These are phyloP conservation scores for Sutorius eximius DNA, from an alignment of 1,284 basidiomycete genomes.

Conservation along the genomic window DNA sequence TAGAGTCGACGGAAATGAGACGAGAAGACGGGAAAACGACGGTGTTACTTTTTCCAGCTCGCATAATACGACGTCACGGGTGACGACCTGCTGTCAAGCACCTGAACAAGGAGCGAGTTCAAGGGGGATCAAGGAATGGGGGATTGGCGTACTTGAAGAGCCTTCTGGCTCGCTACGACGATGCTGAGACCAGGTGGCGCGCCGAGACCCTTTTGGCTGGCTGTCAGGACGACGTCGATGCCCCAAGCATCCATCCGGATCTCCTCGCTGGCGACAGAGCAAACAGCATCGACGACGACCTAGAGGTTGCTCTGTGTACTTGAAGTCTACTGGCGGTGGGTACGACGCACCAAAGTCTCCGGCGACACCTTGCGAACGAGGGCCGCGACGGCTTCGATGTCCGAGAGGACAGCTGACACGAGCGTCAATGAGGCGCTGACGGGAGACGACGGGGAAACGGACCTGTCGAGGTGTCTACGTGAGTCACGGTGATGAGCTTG, in stretches of 20 bases:
- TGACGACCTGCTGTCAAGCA: constrained; percentile 67
- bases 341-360: constrained; percentile 66
- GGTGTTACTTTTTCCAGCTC: constrained; percentile 76
- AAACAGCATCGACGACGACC: constrained; percentile 90
- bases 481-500: constrained; percentile 91
- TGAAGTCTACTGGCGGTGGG: not conserved
- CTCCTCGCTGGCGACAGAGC: constrained; percentile 95
- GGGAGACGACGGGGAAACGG: not conserved
- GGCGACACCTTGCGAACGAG: constrained; percentile 81
- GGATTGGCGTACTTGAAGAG: constrained; percentile 56
- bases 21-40: not conserved
- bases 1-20: constrained; percentile 27
- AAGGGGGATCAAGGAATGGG: not conserved
- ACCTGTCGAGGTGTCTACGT: constrained; percentile 93
- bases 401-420: constrained; percentile 73
- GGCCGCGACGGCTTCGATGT: constrained; percentile 78
- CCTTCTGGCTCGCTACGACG: constrained; percentile 78
- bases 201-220: constrained; percentile 94
- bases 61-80: constrained; percentile 85
- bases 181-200: constrained; percentile 94
- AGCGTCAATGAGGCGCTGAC: not conserved
- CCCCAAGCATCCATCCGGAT: constrained; percentile 94
- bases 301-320: constrained; percentile 21
- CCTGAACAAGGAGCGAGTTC: constrained; percentile 37
- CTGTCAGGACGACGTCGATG: constrained; percentile 87